phyloP scores from a whole-genome alignment of 2,329 filamentous ascomycete species.

The Aspergillus jensenii region DNA sequence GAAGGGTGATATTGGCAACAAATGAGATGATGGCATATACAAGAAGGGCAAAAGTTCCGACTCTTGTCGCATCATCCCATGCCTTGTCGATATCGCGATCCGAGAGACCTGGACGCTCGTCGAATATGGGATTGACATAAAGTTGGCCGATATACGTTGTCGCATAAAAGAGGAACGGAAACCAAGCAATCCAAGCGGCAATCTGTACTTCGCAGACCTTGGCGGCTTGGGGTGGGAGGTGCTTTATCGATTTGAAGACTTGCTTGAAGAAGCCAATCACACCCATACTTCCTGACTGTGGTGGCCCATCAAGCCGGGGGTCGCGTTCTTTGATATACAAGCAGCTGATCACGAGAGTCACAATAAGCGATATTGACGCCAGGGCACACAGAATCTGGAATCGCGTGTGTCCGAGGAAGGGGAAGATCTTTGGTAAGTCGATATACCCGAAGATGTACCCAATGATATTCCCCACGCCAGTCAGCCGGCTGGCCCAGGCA shows the following conservation, averaged over 20 bases:
- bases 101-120: slow-evolving; percentile 74
- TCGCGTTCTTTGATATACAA: slow-evolving; percentile 73
- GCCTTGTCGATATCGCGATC: slow-evolving; percentile 72
- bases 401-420: slow-evolving; percentile 82
- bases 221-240: slow-evolving; percentile 77
- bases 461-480: slow-evolving; percentile 84
- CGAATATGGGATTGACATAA: slow-evolving; percentile 80
- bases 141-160: slow-evolving; percentile 93
- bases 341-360: slow-evolving; percentile 71
- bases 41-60: slow-evolving; percentile 85
- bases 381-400: slow-evolving; percentile 91
- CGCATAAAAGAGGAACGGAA: slow-evolving; percentile 92
- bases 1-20: slow-evolving; percentile 75
- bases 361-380: slow-evolving; percentile 69
- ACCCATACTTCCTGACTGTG: slow-evolving; percentile 60
- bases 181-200: slow-evolving; percentile 92
- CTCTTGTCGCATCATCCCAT: slow-evolving; percentile 81
- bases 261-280: slow-evolving; percentile 76
- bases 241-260: slow-evolving; percentile 72
- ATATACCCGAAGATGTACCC: slow-evolving; percentile 87
- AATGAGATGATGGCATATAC: slow-evolving; percentile 86
- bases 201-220: slow-evolving; percentile 81
- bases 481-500: slow-evolving; percentile 86
- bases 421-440: slow-evolving; percentile 70
- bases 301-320: slow-evolving; percentile 68